phyloP scores from a whole-genome alignment of 441 rosid genomes.

The Aleurites moluccanus region DNA sequence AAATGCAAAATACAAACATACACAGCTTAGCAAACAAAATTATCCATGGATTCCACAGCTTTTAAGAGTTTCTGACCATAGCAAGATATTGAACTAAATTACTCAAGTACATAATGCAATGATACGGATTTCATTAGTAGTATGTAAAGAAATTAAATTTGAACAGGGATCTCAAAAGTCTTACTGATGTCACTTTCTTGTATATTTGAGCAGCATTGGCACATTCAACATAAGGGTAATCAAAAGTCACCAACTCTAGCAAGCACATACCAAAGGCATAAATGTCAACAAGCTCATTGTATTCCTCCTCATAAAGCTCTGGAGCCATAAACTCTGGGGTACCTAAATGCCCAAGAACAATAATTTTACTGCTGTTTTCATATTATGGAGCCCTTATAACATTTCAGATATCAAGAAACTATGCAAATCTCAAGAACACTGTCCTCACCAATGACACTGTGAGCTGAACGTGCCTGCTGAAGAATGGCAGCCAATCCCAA shows the following conservation, averaged over 20 bases:
- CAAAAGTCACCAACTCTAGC: conserved; percentile 79
- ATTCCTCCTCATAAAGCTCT: conserved; percentile 84
- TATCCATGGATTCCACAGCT: not conserved
- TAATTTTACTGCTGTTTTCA: not conserved
- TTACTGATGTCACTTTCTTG: conserved; percentile 76
- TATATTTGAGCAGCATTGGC: conserved; percentile 74
- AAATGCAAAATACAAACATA: not conserved
- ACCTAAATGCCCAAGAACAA: conserved; percentile 28
- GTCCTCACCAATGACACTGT: conserved; percentile 56
- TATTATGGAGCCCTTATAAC: too few relatives aligned
- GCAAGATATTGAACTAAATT: not conserved
- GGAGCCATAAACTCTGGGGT: conserved; percentile 97
- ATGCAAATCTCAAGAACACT: not conserved
- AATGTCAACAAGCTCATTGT: conserved; percentile 80
- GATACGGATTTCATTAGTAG: not conserved
- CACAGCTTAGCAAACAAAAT: not conserved
- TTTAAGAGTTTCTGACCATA: not conserved
- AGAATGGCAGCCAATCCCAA: conserved; percentile 78
- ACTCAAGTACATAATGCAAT: not conserved
- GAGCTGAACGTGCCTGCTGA: conserved; percentile 74
- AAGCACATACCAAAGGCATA: conserved; percentile 93
- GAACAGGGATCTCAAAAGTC: conserved; percentile 12
- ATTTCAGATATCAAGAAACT: not conserved
- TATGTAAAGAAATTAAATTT: not conserved
- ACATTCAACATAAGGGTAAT: conserved; percentile 78